Base-by-base conservation (phyloP, 352 stramenopile species). In the Globisporangium perplexum region DNA sequence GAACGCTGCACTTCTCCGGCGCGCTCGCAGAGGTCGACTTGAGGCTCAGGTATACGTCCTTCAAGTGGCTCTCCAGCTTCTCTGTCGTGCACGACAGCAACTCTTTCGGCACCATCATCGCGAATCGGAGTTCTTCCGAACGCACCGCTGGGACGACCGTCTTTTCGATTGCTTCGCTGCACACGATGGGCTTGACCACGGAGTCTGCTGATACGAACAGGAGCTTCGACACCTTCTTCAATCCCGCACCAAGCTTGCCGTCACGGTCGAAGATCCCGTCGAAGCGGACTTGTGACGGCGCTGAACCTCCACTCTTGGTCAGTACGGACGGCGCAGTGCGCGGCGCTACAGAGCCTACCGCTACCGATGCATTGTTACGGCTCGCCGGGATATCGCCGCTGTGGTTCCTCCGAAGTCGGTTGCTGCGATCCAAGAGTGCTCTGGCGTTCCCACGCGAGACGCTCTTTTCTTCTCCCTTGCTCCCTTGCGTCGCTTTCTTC, bases 41-140 rank as follows among this genome's bases (percentile, higher is more conserved):
- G 7, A 94, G 61, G 44, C 65, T 74, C 45, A 86, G 52, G 53
- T 92, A 93, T 18, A 92, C 75, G 23, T 86, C 75, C 45, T 88
- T 90, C 35, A 92, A 55, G 10, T 94, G 77, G 17, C 61, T 69
- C 57, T 94, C 77, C 30, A 94, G 52, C 18, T 63, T 57, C 41
- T 87, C 74, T 3, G 71, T 76, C 8, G 61, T 44, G 15, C 63
- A 79, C 11, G 67, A 63, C 11, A 89, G 51, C 3, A 92, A 35
- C 14, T 65, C 33, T 47, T 82, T 64, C 5, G 77, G 55, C 24
- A 68, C 54, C 31, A 75, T 59, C 0, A 57, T 36, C 10, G 70
- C 38, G 62, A 90, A 87, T 0, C 60, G 58, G 14, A 89, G 51
- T 36, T 68, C 43, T 10, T 77, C 57, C 0, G 49, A 39, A 0